Conservation (phyloP, 495 filamentous ascomycete species). For the Penicillium paxilli region DNA sequence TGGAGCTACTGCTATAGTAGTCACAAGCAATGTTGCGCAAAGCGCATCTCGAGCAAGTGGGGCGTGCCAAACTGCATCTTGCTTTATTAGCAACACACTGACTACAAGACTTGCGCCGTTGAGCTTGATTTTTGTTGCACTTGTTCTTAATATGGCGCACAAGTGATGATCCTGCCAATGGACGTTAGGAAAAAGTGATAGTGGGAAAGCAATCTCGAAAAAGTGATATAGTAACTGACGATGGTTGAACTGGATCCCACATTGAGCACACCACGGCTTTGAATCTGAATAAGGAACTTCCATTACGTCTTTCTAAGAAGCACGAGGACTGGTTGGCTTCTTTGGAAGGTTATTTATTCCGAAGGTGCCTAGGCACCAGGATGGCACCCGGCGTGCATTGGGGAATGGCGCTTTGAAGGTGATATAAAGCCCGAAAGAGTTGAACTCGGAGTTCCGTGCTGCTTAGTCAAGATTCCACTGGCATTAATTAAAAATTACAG, state of each 20-base stretch:
- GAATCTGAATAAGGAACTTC: background rate
- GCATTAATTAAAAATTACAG: too few relatives aligned
- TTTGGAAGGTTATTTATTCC: too few relatives aligned
- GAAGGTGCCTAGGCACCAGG: too few relatives aligned
- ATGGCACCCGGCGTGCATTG: too few relatives aligned
- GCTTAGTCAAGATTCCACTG: too few relatives aligned
- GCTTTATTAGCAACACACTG: slow-evolving; percentile 2
- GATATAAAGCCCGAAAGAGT: too few relatives aligned
- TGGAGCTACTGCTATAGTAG: background rate
- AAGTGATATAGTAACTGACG: background rate
- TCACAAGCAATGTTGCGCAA: background rate
- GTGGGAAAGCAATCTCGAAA: background rate
- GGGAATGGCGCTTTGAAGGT: background rate
- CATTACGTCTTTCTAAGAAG: background rate
- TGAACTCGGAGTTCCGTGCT: slow-evolving; percentile 4
- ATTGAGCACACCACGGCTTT: background rate
- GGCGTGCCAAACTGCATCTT: background rate
- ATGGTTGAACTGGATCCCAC: slow-evolving; percentile 2
- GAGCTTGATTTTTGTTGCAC: background rate
- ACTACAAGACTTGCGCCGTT: background rate
- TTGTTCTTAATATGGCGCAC: slow-evolving; percentile 1
- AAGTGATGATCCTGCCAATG: slow-evolving; percentile 2
- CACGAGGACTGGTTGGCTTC: too few relatives aligned
- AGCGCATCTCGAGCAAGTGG: slow-evolving; percentile 3
- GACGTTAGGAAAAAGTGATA: background rate